Evolutionary conservation across 169 alveolate species (phyloP).

Genomic region (Plasmodium blacklocki): DNA sequence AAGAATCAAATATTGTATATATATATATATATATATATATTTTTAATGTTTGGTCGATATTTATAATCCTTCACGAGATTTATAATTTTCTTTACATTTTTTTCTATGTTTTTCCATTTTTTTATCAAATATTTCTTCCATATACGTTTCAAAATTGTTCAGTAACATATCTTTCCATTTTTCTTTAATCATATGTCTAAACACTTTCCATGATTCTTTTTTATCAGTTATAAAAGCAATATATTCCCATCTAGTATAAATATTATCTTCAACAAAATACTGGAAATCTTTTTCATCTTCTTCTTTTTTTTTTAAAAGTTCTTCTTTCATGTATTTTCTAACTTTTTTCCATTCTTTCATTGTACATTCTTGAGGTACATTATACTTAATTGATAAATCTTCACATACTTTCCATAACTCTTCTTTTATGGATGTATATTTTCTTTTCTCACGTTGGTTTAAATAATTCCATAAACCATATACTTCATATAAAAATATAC

Average conservation of each 20-base stretch:
- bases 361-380: constrained; percentile 23
- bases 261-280: constrained; percentile 9
- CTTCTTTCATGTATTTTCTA: constrained; percentile 3
- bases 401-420: constrained; percentile 30
- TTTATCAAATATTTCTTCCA: constrained; percentile 8
- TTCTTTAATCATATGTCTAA: not conserved
- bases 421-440: constrained; percentile 21
- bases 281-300: constrained; percentile 23
- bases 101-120: constrained; percentile 20
- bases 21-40: not conserved
- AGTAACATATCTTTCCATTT: not conserved
- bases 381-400: not conserved
- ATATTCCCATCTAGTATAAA: constrained; percentile 17
- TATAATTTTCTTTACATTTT: not conserved
- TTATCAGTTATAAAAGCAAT: constrained; percentile 24
- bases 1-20: not conserved
- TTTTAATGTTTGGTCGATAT: not conserved
- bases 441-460: constrained; percentile 9
- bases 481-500: not conserved
- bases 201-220: constrained; percentile 17
- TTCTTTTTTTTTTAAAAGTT: constrained; percentile 7
- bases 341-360: constrained; percentile 28
- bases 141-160: constrained; percentile 11
- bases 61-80: not conserved
- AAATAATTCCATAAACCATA: constrained; percentile 28